phyloP scores from a whole-genome alignment of 305 asterid genomes.

The Fraxinus nigra region DNA sequence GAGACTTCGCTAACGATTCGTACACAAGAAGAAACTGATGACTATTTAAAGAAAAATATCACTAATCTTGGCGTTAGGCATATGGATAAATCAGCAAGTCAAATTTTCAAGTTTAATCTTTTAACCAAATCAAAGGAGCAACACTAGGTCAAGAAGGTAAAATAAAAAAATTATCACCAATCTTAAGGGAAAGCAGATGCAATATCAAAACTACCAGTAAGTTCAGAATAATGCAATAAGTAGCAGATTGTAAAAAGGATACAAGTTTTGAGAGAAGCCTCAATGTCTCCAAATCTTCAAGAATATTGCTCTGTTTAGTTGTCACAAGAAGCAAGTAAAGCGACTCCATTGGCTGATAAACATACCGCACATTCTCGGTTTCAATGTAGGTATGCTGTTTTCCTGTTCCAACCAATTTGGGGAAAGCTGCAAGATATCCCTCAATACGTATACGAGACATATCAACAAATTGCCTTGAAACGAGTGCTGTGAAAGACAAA shows the following conservation, averaged over 20 bases:
- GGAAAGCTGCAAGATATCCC: constrained; percentile 82
- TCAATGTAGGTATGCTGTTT: constrained; percentile 75
- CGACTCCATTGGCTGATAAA: constrained; percentile 71
- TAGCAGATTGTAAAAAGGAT: constrained; percentile 36
- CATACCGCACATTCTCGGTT: constrained; percentile 82
- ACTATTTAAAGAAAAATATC: background rate
- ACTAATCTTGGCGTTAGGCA: background rate
- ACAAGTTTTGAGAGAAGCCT: constrained; percentile 74
- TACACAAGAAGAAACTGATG: background rate
- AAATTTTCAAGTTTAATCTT: background rate
- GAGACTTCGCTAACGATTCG: background rate
- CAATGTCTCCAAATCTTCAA: constrained; percentile 75
- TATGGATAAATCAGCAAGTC: background rate
- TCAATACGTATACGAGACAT: constrained; percentile 83
- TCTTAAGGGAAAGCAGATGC: background rate
- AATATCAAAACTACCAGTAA: background rate
- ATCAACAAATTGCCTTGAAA: constrained; percentile 76
- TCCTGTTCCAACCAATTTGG: constrained; percentile 75
- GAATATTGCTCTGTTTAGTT: constrained; percentile 76
- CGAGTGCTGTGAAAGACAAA: constrained; percentile 49
- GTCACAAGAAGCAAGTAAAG: constrained; percentile 76
- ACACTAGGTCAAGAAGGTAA: background rate
- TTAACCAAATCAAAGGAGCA: constrained; percentile 2
- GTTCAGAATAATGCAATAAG: background rate
- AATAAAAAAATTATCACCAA: background rate